Evolutionary conservation across 1,284 basidiomycete genomes (phyloP).

Genomic region (Chondrostereum purpureum): DNA sequence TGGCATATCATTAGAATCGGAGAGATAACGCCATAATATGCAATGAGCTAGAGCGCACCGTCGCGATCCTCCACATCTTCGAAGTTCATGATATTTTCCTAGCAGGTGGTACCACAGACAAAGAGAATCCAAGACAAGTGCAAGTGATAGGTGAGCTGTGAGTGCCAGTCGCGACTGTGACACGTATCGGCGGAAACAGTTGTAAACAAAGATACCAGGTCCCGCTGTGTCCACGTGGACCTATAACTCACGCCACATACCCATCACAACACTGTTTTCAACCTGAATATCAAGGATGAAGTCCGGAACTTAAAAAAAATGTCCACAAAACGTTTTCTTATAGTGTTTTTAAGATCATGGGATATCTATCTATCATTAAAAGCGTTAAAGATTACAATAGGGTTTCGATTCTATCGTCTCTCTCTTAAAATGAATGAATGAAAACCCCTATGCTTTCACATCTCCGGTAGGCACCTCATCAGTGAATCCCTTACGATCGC

Average conservation of each 20-base stretch:
- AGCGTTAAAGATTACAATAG: not conserved
- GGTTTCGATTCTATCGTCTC: not conserved
- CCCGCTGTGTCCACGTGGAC: not conserved
- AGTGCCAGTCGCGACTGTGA: not conserved
- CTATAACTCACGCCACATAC: not conserved
- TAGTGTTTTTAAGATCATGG: not conserved
- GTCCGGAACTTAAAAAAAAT: not conserved
- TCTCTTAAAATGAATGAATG: too few species aligned
- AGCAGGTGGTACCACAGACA: not conserved
- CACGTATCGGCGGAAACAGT: not conserved
- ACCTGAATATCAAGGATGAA: not conserved
- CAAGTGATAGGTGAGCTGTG: too few species aligned
- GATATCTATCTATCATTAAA: not conserved
- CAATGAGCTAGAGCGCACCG: conserved; percentile 29
- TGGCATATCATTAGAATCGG: conserved; percentile 5
- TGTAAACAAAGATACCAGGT: not conserved
- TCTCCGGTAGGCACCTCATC: not conserved
- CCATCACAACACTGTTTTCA: not conserved
- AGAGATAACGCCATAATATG: conserved; percentile 3
- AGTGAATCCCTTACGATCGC: not conserved
- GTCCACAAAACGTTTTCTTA: not conserved
- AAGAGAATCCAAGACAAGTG: not conserved
- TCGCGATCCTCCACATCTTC: conserved; percentile 52
- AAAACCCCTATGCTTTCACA: not conserved
- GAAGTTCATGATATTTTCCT: conserved; percentile 26